Conservation (phyloP, 2,329 filamentous ascomycete genomes). For the Alternaria arborescens region DNA sequence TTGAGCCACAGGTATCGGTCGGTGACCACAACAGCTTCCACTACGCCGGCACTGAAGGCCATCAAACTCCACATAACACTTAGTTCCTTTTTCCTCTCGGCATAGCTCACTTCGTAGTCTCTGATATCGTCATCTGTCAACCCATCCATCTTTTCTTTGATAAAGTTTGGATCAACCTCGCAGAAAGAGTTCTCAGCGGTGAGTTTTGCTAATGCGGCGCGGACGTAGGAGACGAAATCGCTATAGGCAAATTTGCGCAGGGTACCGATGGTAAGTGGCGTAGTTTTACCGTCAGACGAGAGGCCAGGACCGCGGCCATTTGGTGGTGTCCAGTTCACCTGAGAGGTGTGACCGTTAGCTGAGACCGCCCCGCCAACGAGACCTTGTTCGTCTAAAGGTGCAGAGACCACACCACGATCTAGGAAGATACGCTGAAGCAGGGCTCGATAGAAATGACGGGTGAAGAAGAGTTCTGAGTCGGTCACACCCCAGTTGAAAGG, state of each 20-base stretch:
- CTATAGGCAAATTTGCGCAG: constrained; percentile 81
- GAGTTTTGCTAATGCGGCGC: constrained; percentile 81
- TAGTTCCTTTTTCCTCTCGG: constrained; percentile 77
- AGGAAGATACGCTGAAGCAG: constrained; percentile 92
- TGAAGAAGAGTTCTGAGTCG: constrained; percentile 90
- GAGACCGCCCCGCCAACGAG: constrained; percentile 51
- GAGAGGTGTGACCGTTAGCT: constrained; percentile 45
- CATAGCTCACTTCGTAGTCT: constrained; percentile 72
- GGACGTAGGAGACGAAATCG: constrained; percentile 78
- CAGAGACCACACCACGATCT: constrained; percentile 78
- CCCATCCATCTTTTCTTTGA: constrained; percentile 70
- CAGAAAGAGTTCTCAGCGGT: constrained; percentile 44
- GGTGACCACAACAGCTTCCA: constrained; percentile 88
- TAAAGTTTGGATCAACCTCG: constrained; percentile 55
- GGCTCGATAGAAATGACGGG: constrained; percentile 89
- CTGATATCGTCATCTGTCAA: constrained; percentile 80
- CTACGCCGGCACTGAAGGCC: constrained; percentile 90
- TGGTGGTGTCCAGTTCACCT: constrained; percentile 47
- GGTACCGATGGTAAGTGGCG: constrained; percentile 86
- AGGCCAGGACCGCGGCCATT: constrained; percentile 60
- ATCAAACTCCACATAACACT: constrained; percentile 92
- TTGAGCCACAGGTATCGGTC: constrained; percentile 88
- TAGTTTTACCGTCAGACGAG: constrained; percentile 64
- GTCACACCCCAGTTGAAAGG: constrained; percentile 86
- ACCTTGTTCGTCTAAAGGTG: constrained; percentile 51